Base-by-base conservation (phyloP, 2,329 filamentous ascomycete species). In the Polytolypa hystricis region DNA sequence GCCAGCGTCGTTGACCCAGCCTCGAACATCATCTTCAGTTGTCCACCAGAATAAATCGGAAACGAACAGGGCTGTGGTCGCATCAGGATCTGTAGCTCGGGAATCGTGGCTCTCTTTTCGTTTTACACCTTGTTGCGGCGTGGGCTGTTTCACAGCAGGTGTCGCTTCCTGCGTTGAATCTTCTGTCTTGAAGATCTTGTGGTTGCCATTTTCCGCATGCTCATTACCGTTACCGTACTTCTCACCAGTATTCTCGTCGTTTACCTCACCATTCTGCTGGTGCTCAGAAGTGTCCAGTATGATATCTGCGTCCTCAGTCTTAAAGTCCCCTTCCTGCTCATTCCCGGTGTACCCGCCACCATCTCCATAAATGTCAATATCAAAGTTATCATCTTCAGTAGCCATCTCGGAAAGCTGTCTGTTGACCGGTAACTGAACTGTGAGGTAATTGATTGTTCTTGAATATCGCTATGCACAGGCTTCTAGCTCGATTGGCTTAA, bases 41-140 rank as follows among this genome's bases (percentile, higher is more conserved):
- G 79, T 87, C 89, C 89, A 96, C 91, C 91, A 98, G 58, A 84
- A 82, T 7, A 98, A 68, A 33, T 96, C 91, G 2, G 84, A 87
- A 37, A 96, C 75, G 57, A 93, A 77, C 19, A 96, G 64, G 0
- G 87, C 86, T 16, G 77, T 68, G 4, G 73, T 77, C 2, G 77
- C 77, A 43, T 71, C 70, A 2, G 70, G 69, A 41, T 79, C 76
- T 4, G 69, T 55, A 1, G 66, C 67, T 16, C 71, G 64, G 36
- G 76, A 71, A 35, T 72, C 69, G 14, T 57, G 55, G 14, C 64
- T 66, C 41, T 74, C 72, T 54, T 80, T 79, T 39, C 77, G 71
- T 54, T 80, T 80, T 31, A 67, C 63, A 25, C 73, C 74, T 49
- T 77, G 73, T 41, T 69, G 68, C 16, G 62, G 63, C 35, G 57